phyloP scores from a whole-genome alignment of 768 basidiomycete species.

The Rhizopogon vesiculosus region DNA sequence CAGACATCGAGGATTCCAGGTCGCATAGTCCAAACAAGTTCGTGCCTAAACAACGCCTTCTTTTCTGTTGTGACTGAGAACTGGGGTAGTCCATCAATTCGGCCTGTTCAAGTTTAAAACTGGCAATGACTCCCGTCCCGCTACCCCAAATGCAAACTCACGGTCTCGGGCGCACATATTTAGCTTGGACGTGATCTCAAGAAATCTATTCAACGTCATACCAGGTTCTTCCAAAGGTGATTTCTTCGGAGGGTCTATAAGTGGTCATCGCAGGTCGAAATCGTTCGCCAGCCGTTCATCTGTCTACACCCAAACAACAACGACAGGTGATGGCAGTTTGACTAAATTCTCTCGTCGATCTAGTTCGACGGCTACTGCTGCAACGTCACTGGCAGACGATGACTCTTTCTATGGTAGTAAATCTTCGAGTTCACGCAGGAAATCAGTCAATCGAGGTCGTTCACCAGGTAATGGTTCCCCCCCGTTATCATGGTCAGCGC shows the following conservation, averaged over 20 bases:
- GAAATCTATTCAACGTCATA: conserved; percentile 76
- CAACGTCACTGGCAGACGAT: conserved; percentile 65
- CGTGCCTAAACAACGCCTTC: conserved; percentile 21
- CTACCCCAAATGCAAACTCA: conserved; percentile 78
- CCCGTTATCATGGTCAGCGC: conserved; percentile 28
- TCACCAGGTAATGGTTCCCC: conserved; percentile 36
- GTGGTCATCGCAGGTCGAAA: conserved; percentile 61
- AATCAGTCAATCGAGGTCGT: conserved; percentile 40
- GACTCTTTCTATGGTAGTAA: conserved; percentile 44
- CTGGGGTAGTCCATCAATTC: conserved; percentile 69
- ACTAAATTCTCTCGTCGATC: conserved; percentile 71
- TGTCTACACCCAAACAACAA: conserved; percentile 63
- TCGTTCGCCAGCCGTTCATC: conserved; percentile 73
- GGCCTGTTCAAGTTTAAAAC: conserved; percentile 88
- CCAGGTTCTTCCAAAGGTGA: conserved; percentile 69
- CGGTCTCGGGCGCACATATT: conserved; percentile 79
- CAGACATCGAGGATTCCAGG: conserved; percentile 70
- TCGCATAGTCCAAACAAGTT: conserved; percentile 80
- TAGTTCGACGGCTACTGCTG: conserved; percentile 58
- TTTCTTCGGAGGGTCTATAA: conserved; percentile 71
- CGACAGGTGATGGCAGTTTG: conserved; percentile 61
- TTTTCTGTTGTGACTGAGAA: background rate
- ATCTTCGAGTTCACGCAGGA: conserved; percentile 42
- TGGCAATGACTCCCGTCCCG: conserved; percentile 69
- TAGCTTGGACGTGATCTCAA: conserved; percentile 83